phyloP scores from a whole-genome alignment of 768 basidiomycete genomes.

The Lyophyllum atratum region DNA sequence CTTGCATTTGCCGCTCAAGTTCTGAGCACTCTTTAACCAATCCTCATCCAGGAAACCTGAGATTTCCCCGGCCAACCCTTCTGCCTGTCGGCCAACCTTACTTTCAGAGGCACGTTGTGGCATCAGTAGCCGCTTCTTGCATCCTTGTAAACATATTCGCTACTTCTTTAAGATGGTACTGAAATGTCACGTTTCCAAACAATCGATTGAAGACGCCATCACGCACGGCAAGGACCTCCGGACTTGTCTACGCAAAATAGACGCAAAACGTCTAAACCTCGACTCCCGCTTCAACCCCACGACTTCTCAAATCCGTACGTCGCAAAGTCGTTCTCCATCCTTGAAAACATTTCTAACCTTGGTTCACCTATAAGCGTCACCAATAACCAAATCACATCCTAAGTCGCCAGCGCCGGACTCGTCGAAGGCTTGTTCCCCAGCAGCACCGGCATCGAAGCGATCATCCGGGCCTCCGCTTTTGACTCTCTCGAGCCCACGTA shows the following conservation, averaged over 20 bases:
- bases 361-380: slow-evolving; percentile 41
- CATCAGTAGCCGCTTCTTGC: too few relatives aligned
- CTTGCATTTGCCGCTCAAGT: too few relatives aligned
- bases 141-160: too few relatives aligned
- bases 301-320: slow-evolving; percentile 39
- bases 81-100: too few relatives aligned
- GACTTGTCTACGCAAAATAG: slow-evolving; percentile 47
- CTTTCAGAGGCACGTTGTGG: too few relatives aligned
- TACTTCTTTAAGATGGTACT: too few relatives aligned
- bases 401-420: slow-evolving; percentile 50
- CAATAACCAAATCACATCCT: slow-evolving; percentile 54
- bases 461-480: slow-evolving; percentile 40
- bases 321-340: not conserved
- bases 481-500: slow-evolving; percentile 53
- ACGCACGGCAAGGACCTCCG: slow-evolving; percentile 51
- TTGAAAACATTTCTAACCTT: not conserved
- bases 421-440: slow-evolving; percentile 46
- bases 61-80: too few relatives aligned
- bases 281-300: slow-evolving; percentile 30
- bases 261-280: slow-evolving; percentile 39
- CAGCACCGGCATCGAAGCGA: slow-evolving; percentile 31
- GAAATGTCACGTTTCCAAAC: too few relatives aligned
- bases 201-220: slow-evolving; percentile 45
- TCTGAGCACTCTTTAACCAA: too few relatives aligned
- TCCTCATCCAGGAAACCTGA: too few relatives aligned